phyloP scores from a whole-genome alignment of 176 grass and related monocot species.

The Oryza meyeriana region DNA sequence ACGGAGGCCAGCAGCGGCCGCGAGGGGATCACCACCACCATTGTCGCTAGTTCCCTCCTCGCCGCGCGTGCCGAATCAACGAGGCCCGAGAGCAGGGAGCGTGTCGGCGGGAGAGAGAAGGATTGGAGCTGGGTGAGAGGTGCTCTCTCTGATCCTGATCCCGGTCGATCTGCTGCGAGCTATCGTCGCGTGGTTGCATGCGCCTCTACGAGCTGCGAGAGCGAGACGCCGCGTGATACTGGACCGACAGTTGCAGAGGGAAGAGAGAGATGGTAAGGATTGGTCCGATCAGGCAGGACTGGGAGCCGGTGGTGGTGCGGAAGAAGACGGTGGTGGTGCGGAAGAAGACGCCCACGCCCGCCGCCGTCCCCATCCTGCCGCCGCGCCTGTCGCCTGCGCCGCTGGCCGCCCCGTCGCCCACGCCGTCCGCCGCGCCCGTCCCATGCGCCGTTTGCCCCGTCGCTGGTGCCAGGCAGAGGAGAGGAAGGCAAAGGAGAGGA shows the following conservation, averaged over 20 bases:
- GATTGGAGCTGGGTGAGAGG: not conserved
- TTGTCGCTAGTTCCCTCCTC: not conserved
- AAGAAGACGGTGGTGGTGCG: too few species aligned
- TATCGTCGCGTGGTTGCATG: too few species aligned
- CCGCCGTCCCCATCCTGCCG: too few species aligned
- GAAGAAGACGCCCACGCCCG: conserved; percentile 62
- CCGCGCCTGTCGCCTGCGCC: conserved; percentile 74
- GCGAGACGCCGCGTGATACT: too few species aligned
- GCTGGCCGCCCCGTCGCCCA: conserved; percentile 68
- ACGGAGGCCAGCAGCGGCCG: conserved; percentile 52
- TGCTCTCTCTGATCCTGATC: too few species aligned
- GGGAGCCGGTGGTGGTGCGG: conserved; percentile 77
- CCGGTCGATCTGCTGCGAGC: conserved; percentile 25
- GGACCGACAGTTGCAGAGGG: too few species aligned
- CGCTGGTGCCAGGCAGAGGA: too few species aligned
- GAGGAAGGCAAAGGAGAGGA: too few species aligned
- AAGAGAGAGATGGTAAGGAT: conserved; percentile 59
- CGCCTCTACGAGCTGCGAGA: too few species aligned
- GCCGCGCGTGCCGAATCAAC: not conserved
- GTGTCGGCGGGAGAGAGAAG: not conserved
- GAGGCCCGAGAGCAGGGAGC: too few species aligned
- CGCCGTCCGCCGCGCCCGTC: too few species aligned
- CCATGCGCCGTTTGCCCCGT: too few species aligned
- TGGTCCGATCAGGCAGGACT: conserved; percentile 73
- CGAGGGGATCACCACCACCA: conserved; percentile 40